These are phyloP conservation scores for Neobulgaria alba DNA, from an alignment of 2,329 filamentous ascomycete genomes.

Conservation along the genomic window DNA sequence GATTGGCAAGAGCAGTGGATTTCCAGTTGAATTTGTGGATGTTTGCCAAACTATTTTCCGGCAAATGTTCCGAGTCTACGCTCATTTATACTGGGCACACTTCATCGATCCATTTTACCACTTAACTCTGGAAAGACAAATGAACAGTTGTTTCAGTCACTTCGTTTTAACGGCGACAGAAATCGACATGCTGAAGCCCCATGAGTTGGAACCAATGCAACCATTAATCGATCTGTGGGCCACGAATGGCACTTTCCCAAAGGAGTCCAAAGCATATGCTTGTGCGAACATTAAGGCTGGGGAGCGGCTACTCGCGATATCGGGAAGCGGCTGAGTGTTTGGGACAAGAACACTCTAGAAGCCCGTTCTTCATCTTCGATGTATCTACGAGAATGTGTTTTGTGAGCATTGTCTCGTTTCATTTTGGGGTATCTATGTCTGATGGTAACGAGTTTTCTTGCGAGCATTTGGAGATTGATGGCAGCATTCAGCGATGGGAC, in stretches of 20 bases:
- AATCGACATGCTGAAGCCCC: constrained; percentile 74
- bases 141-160: constrained; percentile 83
- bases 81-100: constrained; percentile 96
- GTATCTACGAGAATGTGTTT: too few species aligned
- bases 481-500: constrained; percentile 17
- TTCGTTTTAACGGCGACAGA: constrained; percentile 75
- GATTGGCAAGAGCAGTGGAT: constrained; percentile 87
- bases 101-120: constrained; percentile 80
- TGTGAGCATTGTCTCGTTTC: too few species aligned
- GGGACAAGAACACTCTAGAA: neutral
- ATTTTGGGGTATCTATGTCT: too few species aligned
- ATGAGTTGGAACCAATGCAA: constrained; percentile 93
- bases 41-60: constrained; percentile 93
- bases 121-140: constrained; percentile 68
- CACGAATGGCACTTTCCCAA: constrained; percentile 77
- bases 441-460: constrained; percentile 9
- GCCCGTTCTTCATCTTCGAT: too few species aligned
- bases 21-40: constrained; percentile 80
- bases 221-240: constrained; percentile 88
- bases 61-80: constrained; percentile 98
- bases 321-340: constrained; percentile 2
- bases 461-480: constrained; percentile 15
- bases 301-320: constrained; percentile 41
- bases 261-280: constrained; percentile 59
- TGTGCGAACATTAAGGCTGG: constrained; percentile 55